Evolutionary conservation across 2,329 filamentous ascomycete genomes (phyloP), one percentile per base, ranked within the genome.

Genomic region (Coniochaeta sp.): DNA sequence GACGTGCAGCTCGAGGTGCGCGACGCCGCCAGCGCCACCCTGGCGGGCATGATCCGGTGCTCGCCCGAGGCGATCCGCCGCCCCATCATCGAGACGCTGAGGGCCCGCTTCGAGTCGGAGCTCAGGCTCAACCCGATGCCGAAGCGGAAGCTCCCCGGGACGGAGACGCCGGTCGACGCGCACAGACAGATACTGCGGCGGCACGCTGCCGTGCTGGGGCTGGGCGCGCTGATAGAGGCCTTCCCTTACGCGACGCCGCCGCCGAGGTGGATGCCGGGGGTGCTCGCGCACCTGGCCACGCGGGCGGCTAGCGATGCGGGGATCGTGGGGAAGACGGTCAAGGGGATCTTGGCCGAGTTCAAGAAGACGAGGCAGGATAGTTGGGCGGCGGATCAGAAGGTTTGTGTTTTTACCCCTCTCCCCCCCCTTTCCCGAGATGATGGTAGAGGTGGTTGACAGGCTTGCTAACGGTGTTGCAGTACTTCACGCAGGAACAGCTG

Each of bases 341-440:
- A 99, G 82, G 84, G 83, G 19, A 93, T 97, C 38, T 79, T 99
- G 65, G 92, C 92, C 62, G 96, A 99, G 70, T 99, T 99, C 81
- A 99, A 99, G 80, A 99, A 99, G 84, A 99, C 95, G 54, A 87
- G 95, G 72, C 95, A 99, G 74, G 95, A 99, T 79, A 99, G 93
- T 66, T 99, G 95, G 95, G 89, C 89, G 69, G 93, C 96, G 62
- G 95, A 99, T 77, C 91, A 96, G 67, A 98, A 96, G 89, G 95
- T 96, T 77, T 74, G 85, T 74, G 85, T 75, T 60, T 36, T 58
- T n/a, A 14, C 7, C n/a, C n/a, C n/a, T n/a, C n/a, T n/a, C n/a
- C n/a, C n/a, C n/a, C n/a, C n/a, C n/a, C n/a, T n/a, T 24, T 47
- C 58, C 58, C 56, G 17, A 22, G 14, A 30, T 12, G 3, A 30